phyloP scores from a whole-genome alignment of 2,329 filamentous ascomycete genomes.

The Blastomyces silverae region DNA sequence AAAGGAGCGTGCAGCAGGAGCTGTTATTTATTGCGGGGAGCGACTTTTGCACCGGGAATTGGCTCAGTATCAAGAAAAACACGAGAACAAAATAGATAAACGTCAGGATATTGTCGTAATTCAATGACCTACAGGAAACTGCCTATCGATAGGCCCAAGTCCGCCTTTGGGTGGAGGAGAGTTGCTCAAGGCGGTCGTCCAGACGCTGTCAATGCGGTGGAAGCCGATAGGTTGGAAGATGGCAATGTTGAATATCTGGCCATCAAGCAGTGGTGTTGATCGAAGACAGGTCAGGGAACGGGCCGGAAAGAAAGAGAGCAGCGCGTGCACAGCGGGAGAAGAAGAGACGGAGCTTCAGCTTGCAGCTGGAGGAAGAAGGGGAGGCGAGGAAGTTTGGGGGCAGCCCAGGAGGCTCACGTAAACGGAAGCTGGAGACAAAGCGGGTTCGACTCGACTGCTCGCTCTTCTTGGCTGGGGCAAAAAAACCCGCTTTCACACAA shows the following conservation, averaged over 20 bases:
- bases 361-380: neutral
- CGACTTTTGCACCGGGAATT: neutral
- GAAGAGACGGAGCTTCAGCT: neutral
- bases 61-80: neutral
- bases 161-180: neutral
- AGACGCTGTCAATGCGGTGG: conserved; percentile 9
- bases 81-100: neutral
- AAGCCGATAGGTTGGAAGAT: conserved; percentile 11
- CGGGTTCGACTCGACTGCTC: no score
- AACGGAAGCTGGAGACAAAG: neutral
- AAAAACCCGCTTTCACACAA: neutral
- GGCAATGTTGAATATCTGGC: conserved; percentile 1
- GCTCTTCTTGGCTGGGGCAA: neutral
- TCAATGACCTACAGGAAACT: neutral
- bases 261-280: conserved; percentile 12
- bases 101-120: neutral
- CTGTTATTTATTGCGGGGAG: neutral
- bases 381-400: neutral
- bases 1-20: neutral
- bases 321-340: neutral
- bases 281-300: neutral
- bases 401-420: neutral
- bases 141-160: neutral
- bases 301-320: neutral
- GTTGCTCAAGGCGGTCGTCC: neutral